Base-by-base conservation (phyloP, 768 basidiomycete genomes). In the Coprinopsis strossmayeri region DNA sequence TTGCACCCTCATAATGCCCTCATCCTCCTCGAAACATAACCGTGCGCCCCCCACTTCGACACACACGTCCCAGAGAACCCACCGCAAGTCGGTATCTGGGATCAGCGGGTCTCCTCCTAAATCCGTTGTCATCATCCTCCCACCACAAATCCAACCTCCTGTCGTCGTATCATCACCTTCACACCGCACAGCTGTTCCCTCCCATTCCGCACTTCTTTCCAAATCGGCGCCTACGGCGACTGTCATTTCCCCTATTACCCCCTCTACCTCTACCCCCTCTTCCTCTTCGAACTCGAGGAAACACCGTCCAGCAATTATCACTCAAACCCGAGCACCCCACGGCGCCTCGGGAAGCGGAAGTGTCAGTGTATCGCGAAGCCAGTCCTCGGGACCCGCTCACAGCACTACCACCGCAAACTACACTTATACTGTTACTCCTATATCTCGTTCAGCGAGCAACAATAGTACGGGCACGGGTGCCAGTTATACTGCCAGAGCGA, bases 141-240 rank as follows among this genome's bases (percentile, higher is more conserved):
- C 50, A 18, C 26, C 44, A 11, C 34, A 46, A 30, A 17, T n/a
- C 15, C 49, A 50, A 23, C 50, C 50, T 17, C 50, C 50, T 35
- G 44, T 38, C 3, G 17, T 39, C 25, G 15, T 37, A 7, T 46
- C 43, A 9, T 25, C 35, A 9, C 50, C 50, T 5, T 51, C 50
- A 9, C 50, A 51, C 28, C 43, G 50, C 24, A 51, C 50, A 3
- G 50, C 50, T 30, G 44, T 45, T 13, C 24, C 25, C 26, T 25
- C 38, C 11, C 28, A 34, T 11, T 45, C 50, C 17, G 50, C 45
- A 7, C 44, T 51, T 2, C 24, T 49, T 13, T 50, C 49, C 13
- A 20, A 45, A 30, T 41, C 49, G 20, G 13, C 34, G 13, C 24
- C 40, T 10, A 17, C 24, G 1, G 20, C 24, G 7, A 11, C 48